Base-by-base conservation (phyloP, 257 asterid species). In the Solanum peruvianum region DNA sequence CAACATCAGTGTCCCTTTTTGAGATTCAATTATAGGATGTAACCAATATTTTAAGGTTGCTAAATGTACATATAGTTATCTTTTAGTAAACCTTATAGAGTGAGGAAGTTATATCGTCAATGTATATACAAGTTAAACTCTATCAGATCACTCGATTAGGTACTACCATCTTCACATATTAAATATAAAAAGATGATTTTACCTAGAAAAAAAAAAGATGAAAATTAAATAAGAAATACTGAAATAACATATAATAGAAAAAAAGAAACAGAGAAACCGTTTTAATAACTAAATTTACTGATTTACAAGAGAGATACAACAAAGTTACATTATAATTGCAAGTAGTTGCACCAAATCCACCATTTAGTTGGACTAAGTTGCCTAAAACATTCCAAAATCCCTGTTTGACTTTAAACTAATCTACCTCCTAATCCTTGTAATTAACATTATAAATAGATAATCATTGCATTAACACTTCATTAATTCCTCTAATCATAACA, bases 341-440 rank as follows among this genome's bases (percentile, higher is more conserved):
- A 92, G 90, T 90, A 86, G 93, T 86, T 93, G 89, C 90, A 92
- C 92, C 93, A 87, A 91, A 84, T 87, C 93, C 93, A 84, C 60
- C 80, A 12, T 81, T 3, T 83, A 72, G 92, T 88, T 90, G 94
- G 93, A 92, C 92, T 88, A 73, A 56, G 86, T 87, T 91, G 76
- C 66, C 82, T 82, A 25, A 87, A 23, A 76, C 72, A 75, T 80
- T 86, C 86, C 89, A 89, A n/a, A 47, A 9, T 71, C 60, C 39
- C 41, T 88, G 66, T 90, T 88, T 87, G 87, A 90, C 90, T 86
- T 87, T 33, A 44, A 84, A 52, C 87, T 88, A 67, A 85, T 75
- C 82, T 42, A 1, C 23, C 14, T 20, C 80, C 33, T 64, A 64
- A 67, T 66, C 25, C 67, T 8, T 62, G 70, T 29, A 58, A 83